These are phyloP conservation scores for Euphorbia schlechtendalii DNA, from an alignment of 441 rosid genomes.

Conservation along the genomic window DNA sequence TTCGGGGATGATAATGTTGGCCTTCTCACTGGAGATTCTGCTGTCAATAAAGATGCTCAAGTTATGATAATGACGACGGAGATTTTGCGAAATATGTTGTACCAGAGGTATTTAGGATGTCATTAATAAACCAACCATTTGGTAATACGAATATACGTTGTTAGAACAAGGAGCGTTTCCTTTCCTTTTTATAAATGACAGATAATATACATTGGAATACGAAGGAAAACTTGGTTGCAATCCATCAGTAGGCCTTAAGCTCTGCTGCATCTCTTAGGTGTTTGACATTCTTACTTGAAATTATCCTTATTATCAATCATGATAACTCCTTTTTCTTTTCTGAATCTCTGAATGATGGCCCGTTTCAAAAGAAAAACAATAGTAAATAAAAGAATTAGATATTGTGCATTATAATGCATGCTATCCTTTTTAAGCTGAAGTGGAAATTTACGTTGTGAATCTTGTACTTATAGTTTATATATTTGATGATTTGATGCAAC, in stretches of 20 bases:
- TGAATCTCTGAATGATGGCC: neutral
- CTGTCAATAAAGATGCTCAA: conserved; percentile 79
- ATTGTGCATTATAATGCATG: neutral
- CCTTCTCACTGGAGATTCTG: conserved; percentile 88
- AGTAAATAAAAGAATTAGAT: neutral
- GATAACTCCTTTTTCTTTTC: neutral
- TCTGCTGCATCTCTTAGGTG: neutral
- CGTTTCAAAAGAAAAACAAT: neutral
- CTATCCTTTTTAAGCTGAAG: neutral
- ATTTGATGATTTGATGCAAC: conserved; percentile 16
- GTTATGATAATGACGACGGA: conserved; percentile 91
- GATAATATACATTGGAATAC: neutral
- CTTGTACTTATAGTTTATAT: neutral
- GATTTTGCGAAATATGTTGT: conserved; percentile 93
- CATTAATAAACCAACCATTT: neutral
- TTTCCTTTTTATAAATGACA: neutral
- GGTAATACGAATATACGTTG: neutral
- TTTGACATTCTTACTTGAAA: neutral
- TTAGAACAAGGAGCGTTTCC: neutral
- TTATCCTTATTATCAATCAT: neutral
- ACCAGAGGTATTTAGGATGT: conserved; percentile 53
- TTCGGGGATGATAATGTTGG: conserved; percentile 92
- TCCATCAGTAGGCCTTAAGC: neutral
- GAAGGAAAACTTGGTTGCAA: too few species aligned
- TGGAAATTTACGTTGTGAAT: conserved; percentile 8